These are phyloP conservation scores for Metarhizium album DNA, from an alignment of 2,329 filamentous ascomycete species.

Conservation along the genomic window DNA sequence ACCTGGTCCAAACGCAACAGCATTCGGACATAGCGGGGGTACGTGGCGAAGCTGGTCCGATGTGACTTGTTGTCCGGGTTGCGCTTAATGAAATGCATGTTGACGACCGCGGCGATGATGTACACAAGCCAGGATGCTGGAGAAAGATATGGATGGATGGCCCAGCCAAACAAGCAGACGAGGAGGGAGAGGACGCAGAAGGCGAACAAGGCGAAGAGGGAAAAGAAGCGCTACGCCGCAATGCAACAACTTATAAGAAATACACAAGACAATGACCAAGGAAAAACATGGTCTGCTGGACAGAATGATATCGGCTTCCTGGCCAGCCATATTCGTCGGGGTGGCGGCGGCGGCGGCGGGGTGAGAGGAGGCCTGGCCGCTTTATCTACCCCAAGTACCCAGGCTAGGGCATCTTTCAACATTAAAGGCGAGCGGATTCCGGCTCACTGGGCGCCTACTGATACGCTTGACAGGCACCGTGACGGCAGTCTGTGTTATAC, in stretches of 20 bases:
- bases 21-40: constrained; percentile 33
- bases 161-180: neutral
- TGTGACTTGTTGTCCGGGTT: constrained; percentile 8
- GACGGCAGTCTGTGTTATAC: neutral
- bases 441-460: neutral
- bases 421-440: no score
- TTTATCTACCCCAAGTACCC: no score
- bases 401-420: no score
- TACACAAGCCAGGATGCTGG: neutral
- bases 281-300: neutral
- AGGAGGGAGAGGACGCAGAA: no score
- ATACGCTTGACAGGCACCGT: neutral
- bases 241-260: no score
- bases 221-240: no score
- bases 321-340: no score
- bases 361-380: no score
- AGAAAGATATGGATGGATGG: neutral
- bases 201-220: no score
- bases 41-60: constrained; percentile 13
- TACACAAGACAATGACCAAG: constrained; percentile 2
- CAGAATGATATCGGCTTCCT: neutral
- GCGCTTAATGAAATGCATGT: constrained; percentile 4
- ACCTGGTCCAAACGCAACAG: constrained; percentile 35
- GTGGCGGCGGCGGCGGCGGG: no score
- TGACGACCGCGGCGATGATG: neutral